These are phyloP conservation scores for Globisporangium spiculum DNA, from an alignment of 352 stramenopile species.

Conservation along the genomic window DNA sequence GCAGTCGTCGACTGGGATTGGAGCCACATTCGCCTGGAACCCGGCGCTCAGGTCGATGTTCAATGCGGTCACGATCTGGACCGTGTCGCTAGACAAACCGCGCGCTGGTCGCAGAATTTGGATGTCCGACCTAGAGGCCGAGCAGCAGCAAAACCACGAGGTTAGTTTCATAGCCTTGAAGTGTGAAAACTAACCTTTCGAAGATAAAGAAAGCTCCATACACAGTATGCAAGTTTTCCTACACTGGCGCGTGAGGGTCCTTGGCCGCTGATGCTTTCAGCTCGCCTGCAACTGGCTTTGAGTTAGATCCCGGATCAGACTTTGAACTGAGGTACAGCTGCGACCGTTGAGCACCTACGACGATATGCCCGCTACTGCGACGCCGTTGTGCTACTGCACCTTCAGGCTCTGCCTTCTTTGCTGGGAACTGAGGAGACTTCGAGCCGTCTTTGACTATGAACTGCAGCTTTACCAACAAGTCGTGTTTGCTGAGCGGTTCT, in stretches of 20 bases:
- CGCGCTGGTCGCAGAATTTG: neutral
- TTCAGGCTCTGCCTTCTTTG: neutral
- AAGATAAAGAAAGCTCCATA: neutral
- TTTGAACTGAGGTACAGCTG: neutral
- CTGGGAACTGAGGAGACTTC: neutral
- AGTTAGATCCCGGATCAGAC: neutral
- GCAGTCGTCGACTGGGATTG: constrained; percentile 53
- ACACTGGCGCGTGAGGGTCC: neutral
- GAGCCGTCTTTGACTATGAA: neutral
- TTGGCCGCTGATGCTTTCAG: neutral
- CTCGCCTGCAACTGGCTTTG: neutral
- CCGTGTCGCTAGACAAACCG: neutral
- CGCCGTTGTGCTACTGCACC: neutral
- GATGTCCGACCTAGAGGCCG: neutral
- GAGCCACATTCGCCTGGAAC: constrained; percentile 31
- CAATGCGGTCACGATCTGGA: constrained; percentile 22
- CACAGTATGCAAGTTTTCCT: neutral
- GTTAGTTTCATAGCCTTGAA: neutral
- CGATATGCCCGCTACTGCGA: constrained; percentile 14
- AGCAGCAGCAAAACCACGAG: neutral
- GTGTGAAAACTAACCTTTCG: too few relatives aligned
- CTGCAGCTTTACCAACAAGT: neutral
- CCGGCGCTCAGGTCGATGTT: constrained; percentile 29
- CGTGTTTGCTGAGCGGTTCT: neutral
- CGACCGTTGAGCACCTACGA: constrained; percentile 7